Conservation (phyloP, 148 eudicot species). For the Heliosperma pusillum region DNA sequence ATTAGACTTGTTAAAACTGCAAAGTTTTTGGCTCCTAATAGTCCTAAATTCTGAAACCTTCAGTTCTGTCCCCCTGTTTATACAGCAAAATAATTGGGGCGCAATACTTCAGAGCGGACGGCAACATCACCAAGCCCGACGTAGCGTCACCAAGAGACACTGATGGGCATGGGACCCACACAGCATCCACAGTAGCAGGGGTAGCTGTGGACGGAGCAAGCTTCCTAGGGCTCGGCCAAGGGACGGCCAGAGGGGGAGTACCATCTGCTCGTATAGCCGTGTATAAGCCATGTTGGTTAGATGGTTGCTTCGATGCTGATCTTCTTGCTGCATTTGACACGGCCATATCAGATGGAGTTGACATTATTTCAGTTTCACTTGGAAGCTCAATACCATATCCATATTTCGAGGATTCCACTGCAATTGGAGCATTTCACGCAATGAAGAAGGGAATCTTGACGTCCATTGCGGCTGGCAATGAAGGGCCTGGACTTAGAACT, state of each 20-base stretch:
- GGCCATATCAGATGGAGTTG: conserved; percentile 59
- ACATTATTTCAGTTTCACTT: conserved; percentile 42
- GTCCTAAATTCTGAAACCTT: no score
- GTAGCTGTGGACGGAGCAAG: conserved; percentile 29
- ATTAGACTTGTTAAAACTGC: no score
- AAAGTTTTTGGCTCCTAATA: no score
- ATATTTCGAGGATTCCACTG: conserved; percentile 39
- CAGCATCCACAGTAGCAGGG: conserved; percentile 50
- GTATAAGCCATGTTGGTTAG: conserved; percentile 47
- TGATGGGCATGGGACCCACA: conserved; percentile 53
- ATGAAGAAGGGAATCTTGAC: conserved; percentile 47
- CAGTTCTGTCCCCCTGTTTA: no score
- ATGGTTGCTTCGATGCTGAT: conserved; percentile 36
- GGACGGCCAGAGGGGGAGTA: conserved; percentile 50
- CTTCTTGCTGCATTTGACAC: conserved; percentile 53
- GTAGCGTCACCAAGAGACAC: conserved; percentile 39
- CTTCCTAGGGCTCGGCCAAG: conserved; percentile 35
- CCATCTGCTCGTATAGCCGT: conserved; percentile 44
- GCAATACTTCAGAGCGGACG: conserved; percentile 28
- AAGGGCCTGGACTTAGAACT: conserved; percentile 33
- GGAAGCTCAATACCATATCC: conserved; percentile 14
- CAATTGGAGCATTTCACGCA: conserved; percentile 56
- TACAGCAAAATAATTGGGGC: conserved; percentile 57
- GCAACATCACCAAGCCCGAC: conserved; percentile 14
- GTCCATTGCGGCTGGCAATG: conserved; percentile 47